Conservation (phyloP, 1,139 yeast genomes). For the Pneumocystis canis region DNA sequence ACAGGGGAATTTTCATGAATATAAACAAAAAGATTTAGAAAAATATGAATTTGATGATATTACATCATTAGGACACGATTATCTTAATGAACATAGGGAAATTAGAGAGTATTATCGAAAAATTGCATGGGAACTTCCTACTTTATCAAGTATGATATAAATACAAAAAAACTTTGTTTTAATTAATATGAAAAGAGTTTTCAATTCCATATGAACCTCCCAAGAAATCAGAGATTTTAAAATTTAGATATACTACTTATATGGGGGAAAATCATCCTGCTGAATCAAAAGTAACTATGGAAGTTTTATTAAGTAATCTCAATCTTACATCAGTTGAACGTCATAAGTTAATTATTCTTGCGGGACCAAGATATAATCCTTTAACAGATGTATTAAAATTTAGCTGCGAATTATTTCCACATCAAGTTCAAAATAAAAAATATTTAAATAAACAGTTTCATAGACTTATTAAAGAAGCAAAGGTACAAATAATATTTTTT, state of each 20-base stretch:
- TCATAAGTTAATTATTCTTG: constrained; percentile 65
- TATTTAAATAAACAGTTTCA: constrained; percentile 51
- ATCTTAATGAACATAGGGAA: constrained; percentile 44
- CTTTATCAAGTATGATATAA: constrained; percentile 27
- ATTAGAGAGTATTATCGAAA: constrained; percentile 45
- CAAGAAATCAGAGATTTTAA: constrained; percentile 35
- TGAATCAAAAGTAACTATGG: constrained; percentile 53
- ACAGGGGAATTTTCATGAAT: background rate
- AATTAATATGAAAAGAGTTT: constrained; percentile 32
- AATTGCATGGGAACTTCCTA: constrained; percentile 86
- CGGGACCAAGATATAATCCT: constrained; percentile 65
- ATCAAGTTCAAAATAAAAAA: constrained; percentile 76
- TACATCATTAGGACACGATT: constrained; percentile 28
- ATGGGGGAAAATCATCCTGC: constrained; percentile 62
- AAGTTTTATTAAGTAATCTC: constrained; percentile 41
- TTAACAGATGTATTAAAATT: constrained; percentile 45
- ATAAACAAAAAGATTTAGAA: background rate
- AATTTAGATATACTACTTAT: constrained; percentile 57
- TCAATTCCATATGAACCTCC: constrained; percentile 27
- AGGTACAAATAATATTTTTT: constrained; percentile 15
- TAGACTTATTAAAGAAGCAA: constrained; percentile 49
- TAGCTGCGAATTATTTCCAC: constrained; percentile 47
- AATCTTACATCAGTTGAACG: constrained; percentile 37
- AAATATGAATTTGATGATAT: background rate
- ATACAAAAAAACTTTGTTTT: background rate